Evolutionary conservation across 2,329 filamentous ascomycete species (phyloP).

Genomic region (Plectosphaerella sp.): DNA sequence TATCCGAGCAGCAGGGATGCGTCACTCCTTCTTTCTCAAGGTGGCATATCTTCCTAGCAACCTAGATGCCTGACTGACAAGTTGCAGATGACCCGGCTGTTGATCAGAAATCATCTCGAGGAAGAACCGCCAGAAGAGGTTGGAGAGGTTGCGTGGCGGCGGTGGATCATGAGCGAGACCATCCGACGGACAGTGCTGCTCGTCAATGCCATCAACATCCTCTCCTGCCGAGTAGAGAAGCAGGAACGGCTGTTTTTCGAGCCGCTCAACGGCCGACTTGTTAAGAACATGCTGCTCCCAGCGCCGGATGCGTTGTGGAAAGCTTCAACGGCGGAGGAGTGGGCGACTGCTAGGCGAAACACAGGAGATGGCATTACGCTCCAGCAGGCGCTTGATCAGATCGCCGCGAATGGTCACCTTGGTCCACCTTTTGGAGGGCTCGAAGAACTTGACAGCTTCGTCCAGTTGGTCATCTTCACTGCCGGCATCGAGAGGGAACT

Average conservation of each 20-base stretch:
- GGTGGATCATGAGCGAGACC: slow-evolving; percentile 2
- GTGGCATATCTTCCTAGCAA: background rate
- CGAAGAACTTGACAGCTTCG: too few relatives aligned
- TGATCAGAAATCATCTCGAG: background rate
- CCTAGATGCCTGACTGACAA: too few relatives aligned
- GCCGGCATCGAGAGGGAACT: too few relatives aligned
- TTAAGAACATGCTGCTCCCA: background rate
- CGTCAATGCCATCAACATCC: slow-evolving; percentile 3
- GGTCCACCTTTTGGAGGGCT: too few relatives aligned
- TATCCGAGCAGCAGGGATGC: slow-evolving; percentile 3
- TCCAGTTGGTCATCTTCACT: too few relatives aligned
- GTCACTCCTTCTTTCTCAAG: slow-evolving; percentile 8
- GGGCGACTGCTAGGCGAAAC: background rate
- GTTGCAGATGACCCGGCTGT: background rate
- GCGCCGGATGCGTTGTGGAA: slow-evolving; percentile 1
- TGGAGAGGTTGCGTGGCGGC: slow-evolving; percentile 2
- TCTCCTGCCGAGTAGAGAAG: slow-evolving; percentile 2
- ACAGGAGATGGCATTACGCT: too few relatives aligned
- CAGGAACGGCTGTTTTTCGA: slow-evolving; percentile 1
- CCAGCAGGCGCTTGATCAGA: too few relatives aligned
- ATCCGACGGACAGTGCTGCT: slow-evolving; percentile 2
- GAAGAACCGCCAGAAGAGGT: background rate
- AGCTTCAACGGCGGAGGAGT: slow-evolving; percentile 1
- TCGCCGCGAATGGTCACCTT: too few relatives aligned
- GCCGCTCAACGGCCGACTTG: background rate